Base-by-base conservation (phyloP, 2,329 filamentous ascomycete species). In the Aspergillus piperis region DNA sequence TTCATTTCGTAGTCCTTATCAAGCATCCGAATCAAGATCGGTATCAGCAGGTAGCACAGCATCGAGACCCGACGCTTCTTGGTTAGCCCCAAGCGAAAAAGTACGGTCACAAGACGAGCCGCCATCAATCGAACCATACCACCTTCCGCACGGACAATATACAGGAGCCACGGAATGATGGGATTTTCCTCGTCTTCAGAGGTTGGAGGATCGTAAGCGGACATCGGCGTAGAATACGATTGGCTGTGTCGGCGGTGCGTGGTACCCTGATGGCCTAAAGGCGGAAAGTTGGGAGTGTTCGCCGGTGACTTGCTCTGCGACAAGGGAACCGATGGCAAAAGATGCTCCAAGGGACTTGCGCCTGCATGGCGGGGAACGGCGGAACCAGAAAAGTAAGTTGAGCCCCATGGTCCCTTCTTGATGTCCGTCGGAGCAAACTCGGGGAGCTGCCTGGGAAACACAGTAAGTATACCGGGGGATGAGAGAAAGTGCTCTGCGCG, bases 121-220 rank as follows among this genome's bases (percentile, higher is more conserved):
- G 90, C 89, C 81, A 88, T 86, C 52, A 92, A 76, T 19, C 88
- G 82, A 58, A 87, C 84, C 63, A 85, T 78, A 27, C 85, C 85
- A 50, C 77, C 74, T 23, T 83, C 81, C 13, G 83, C 81, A 64
- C 90, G 83, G 49, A 86, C 81, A 48, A 90, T 73, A 53, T 84
- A 81, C 48, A 94, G 83, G 17, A 95, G 82, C 87, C 90, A 93
- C 1, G 90, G 86, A 41, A 93, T 82, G 19, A 93, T 77, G 2
- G 88, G 85, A 61, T 85, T 90, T 72, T 94, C 91, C 2, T 85
- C 78, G 8, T 90, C 86, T 53, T 89, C 86, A 0, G 72, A 63
- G 5, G 80, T 75, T 3, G 73, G 68, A 4, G 81, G 77, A n/a
- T 76, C 73, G 27, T 71, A 65, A 36, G 72, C 67, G 23, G 71